Evolutionary conservation across 2,329 filamentous ascomycete genomes (phyloP), one percentile per base, ranked within the genome.

Genomic region (Mariannaea sp.): DNA sequence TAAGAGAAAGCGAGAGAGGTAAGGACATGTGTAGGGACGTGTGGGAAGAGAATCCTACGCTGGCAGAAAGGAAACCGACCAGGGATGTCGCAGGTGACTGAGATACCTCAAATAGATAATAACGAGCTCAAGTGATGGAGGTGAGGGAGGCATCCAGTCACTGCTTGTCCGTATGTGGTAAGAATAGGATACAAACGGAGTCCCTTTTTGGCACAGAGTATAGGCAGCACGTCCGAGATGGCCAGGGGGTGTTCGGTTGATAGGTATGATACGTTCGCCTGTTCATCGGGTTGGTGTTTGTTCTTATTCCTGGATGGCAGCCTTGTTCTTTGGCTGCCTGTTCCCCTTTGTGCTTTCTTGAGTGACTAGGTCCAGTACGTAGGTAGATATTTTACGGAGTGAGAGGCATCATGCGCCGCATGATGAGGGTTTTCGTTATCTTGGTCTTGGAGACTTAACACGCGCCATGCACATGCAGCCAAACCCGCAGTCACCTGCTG

Each of bases 81-180:
- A 49, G 51, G 45, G 51, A 54, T 54, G 51, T 54, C 26, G 40
- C 50, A 53, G 44, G 50, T 48, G 48, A 53, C 30, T 40, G 48
- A 45, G 51, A 49, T 54, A 32, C 29, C n/a, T n/a, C n/a, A n/a
- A n/a, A n/a, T n/a, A n/a, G n/a, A n/a, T n/a, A n/a, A n/a, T n/a
- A n/a, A n/a, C n/a, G n/a, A n/a, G n/a, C n/a, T n/a, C n/a, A n/a
- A 32, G 29, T n/a, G 35, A 20, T 19, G 46, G 26, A 27, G 46
- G n/a, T n/a, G n/a, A n/a, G 33, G 41, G 42, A 52, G 51, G 51
- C 51, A 40, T 53, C 51, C 51, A 35, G 29, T 41, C 5, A 30
- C 33, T 30, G 42, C 41, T 35, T 41, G 33, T 32, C 39, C 19
- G 26, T 39, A 14, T 39, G 30, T 30, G 19, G 19, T 10, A 33